phyloP scores from a whole-genome alignment of 1,284 basidiomycete genomes.

The Apiotrichum laibachii region DNA sequence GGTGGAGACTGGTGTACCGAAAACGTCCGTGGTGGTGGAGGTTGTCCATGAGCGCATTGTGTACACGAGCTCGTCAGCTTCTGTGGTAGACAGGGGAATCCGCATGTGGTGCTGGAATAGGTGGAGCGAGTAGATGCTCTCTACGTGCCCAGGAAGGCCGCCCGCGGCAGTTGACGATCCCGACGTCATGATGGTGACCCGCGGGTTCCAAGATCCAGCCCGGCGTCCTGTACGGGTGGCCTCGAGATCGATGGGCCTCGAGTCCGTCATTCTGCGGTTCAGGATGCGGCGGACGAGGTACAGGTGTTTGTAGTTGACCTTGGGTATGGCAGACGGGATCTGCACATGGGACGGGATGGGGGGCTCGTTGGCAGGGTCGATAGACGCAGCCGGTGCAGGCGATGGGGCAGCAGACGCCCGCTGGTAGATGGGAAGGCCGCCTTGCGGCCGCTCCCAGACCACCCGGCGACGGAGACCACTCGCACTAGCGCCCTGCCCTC shows the following conservation, averaged over 20 bases:
- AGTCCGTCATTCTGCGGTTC: constrained; percentile 28
- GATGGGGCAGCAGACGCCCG: constrained; percentile 7
- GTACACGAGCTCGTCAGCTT: constrained; percentile 11
- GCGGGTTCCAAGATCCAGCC: constrained; percentile 11
- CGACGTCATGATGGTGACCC: constrained; percentile 19
- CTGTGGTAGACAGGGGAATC: constrained; percentile 21
- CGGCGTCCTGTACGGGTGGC: not conserved
- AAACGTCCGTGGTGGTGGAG: constrained; percentile 5
- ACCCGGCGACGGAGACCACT: constrained; percentile 1
- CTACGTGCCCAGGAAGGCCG: constrained; percentile 48
- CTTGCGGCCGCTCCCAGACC: constrained; percentile 18
- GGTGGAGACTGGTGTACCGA: constrained; percentile 8
- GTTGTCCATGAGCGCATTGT: constrained; percentile 5
- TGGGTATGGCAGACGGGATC: constrained; percentile 36
- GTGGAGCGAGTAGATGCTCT: constrained; percentile 47
- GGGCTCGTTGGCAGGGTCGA: constrained; percentile 10
- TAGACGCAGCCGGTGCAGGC: not conserved
- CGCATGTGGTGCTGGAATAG: constrained; percentile 42
- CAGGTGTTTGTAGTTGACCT: constrained; percentile 49
- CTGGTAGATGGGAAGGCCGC: constrained; percentile 21
- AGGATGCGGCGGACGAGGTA: constrained; percentile 43
- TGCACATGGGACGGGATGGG: constrained; percentile 38
- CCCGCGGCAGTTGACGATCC: constrained; percentile 38
- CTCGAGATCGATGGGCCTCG: constrained; percentile 18
- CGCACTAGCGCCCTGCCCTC: not conserved